Percentiles rank a stretch among this genome's conserved stretches.
phyloP scores from a whole-genome alignment of 169 alveolate genomes.

The Theileria parva region DNA sequence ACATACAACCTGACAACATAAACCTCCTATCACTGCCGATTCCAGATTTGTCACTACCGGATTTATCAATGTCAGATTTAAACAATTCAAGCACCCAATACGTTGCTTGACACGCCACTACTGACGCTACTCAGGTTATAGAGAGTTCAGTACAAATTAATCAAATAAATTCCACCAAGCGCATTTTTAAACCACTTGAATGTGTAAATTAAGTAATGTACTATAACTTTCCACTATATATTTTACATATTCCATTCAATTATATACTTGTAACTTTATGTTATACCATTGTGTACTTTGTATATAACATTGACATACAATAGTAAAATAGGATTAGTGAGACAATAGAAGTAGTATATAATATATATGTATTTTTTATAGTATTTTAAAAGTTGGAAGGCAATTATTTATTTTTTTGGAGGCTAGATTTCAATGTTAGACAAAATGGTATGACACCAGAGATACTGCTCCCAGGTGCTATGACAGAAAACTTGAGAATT shows the following conservation, averaged over 20 bases:
- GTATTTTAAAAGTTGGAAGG: neutral
- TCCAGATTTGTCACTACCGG: constrained; percentile 15
- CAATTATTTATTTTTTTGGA: neutral
- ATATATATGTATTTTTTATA: too few species aligned
- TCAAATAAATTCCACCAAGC: neutral
- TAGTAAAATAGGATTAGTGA: neutral
- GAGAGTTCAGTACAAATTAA: neutral
- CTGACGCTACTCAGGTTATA: neutral
- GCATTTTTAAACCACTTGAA: neutral
- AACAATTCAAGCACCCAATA: neutral
- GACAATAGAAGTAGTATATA: neutral
- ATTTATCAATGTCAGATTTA: neutral
- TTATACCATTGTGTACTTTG: neutral
- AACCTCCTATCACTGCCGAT: constrained; percentile 20
- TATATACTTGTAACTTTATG: neutral
- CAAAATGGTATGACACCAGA: neutral
- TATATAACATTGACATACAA: neutral
- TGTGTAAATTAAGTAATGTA: neutral
- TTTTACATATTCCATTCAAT: neutral
- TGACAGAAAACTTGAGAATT: neutral
- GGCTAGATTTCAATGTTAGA: neutral
- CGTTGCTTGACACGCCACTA: neutral
- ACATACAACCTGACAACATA: neutral
- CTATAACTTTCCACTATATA: neutral
- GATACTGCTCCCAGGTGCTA: neutral